phyloP scores from a whole-genome alignment of 116 monocot species.

The Iris pallida region DNA sequence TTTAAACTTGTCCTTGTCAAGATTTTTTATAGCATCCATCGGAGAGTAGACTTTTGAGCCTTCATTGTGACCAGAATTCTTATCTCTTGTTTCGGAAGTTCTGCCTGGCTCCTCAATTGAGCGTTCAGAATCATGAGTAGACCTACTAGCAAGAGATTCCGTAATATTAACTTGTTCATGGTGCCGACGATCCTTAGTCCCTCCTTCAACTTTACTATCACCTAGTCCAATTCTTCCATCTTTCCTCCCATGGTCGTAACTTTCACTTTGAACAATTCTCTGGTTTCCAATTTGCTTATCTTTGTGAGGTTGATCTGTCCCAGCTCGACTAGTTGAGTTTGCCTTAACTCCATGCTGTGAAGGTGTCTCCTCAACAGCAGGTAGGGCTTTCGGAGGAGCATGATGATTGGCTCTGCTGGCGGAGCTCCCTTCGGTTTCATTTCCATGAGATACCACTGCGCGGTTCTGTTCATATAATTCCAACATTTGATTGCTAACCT shows the following conservation, averaged over 20 bases:
- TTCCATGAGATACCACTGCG: slow-evolving; percentile 12
- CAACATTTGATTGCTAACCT: slow-evolving; percentile 34
- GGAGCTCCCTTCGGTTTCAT: slow-evolving; percentile 17
- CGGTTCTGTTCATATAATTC: slow-evolving; percentile 30
- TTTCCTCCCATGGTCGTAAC: neutral
- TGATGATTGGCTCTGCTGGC: neutral
- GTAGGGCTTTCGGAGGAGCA: neutral
- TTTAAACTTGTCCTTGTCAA: slow-evolving; percentile 37
- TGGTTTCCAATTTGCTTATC: slow-evolving; percentile 4
- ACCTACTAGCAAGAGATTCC: too few relatives aligned
- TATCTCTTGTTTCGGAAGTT: neutral
- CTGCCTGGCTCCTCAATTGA: too few relatives aligned
- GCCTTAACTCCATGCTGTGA: neutral
- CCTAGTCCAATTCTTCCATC: neutral
- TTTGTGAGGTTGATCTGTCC: neutral
- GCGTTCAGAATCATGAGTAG: too few relatives aligned
- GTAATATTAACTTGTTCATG: neutral
- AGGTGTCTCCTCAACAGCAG: neutral
- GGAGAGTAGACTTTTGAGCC: neutral
- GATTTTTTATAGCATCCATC: slow-evolving; percentile 23
- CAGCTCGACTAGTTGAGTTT: neutral
- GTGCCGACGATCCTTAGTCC: neutral
- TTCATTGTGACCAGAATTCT: neutral
- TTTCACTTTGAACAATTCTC: neutral
- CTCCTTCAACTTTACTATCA: neutral